Percentiles rank a stretch among this genome's conserved stretches.
Conservation (phyloP, 805 yeast species). For the Pichia pseudocactophila region DNA sequence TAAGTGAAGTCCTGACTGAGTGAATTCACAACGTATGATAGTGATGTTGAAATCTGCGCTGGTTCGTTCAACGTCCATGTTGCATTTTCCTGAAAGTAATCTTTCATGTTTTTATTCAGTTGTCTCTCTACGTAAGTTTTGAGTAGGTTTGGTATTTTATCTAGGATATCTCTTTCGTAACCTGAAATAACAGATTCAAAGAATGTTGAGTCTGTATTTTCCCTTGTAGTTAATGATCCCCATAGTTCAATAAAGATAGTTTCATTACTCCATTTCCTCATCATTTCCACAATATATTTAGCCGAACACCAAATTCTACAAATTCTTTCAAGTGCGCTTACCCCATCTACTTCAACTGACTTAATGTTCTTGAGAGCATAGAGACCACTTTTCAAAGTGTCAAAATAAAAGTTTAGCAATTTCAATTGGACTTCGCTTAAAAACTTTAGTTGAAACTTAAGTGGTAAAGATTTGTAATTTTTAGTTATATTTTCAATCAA, state of each 20-base stretch:
- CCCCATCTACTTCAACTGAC: conserved; percentile 13
- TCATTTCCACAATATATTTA: conserved; percentile 28
- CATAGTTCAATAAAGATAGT: conserved; percentile 35
- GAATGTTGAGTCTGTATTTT: conserved; percentile 25
- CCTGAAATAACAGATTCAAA: conserved; percentile 36
- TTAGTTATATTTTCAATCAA: conserved; percentile 48
- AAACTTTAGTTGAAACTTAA: conserved; percentile 46
- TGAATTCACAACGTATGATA: conserved; percentile 20
- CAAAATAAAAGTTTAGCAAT: conserved; percentile 44
- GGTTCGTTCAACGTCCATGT: conserved; percentile 19
- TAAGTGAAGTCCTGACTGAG: conserved; percentile 24
- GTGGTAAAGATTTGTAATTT: conserved; percentile 43
- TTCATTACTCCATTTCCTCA: conserved; percentile 37
- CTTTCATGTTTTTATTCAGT: conserved; percentile 29
- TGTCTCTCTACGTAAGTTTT: conserved; percentile 28
- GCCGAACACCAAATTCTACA: conserved; percentile 33
- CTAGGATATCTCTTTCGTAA: conserved; percentile 26
- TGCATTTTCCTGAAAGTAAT: conserved; percentile 25
- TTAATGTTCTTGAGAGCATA: conserved; percentile 34
- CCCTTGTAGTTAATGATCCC: conserved; percentile 24
- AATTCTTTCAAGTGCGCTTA: conserved; percentile 29
- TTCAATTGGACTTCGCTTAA: conserved; percentile 50
- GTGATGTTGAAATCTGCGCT: conserved; percentile 11
- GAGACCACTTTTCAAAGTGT: conserved; percentile 33
- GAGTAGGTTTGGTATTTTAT: conserved; percentile 24